phyloP scores from a whole-genome alignment of 1,284 basidiomycete species.

The Bondarzewia mesenterica region DNA sequence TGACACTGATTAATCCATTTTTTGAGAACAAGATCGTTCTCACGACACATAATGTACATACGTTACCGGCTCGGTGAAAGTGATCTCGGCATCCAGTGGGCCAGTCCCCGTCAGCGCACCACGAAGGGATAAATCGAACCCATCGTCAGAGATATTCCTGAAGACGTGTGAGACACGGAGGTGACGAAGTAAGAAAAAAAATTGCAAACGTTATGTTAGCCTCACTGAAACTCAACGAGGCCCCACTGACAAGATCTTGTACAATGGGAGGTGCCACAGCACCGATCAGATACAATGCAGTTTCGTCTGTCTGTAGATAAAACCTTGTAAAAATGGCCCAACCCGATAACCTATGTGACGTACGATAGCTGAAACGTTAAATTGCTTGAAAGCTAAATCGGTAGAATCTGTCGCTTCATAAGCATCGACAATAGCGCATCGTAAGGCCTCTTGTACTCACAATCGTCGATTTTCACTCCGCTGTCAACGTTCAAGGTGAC shows the following conservation, averaged over 20 bases:
- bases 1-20: background rate
- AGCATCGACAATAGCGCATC: background rate
- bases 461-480: slow-evolving; percentile 52
- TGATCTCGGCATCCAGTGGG: slow-evolving; percentile 58
- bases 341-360: slow-evolving; percentile 12
- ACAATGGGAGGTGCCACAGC: slow-evolving; percentile 60
- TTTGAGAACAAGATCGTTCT: background rate
- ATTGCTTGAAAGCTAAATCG: slow-evolving; percentile 57
- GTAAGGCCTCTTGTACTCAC: slow-evolving; percentile 27
- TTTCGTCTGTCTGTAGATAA: slow-evolving; percentile 46
- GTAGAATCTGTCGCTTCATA: slow-evolving; percentile 37
- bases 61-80: slow-evolving; percentile 49
- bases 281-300: slow-evolving; percentile 62
- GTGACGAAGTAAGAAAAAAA: background rate
- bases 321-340: slow-evolving; percentile 1
- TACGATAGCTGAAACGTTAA: slow-evolving; percentile 50
- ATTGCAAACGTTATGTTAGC: slow-evolving; percentile 55
- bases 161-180: background rate
- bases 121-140: slow-evolving; percentile 51
- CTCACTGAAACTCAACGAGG: slow-evolving; percentile 45
- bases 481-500: slow-evolving; percentile 45
- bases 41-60: slow-evolving; percentile 19
- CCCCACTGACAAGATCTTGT: slow-evolving; percentile 57
- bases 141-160: slow-evolving; percentile 48
- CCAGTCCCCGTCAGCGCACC: slow-evolving; percentile 56